phyloP scores from a whole-genome alignment of 805 yeast genomes.

The Candida insectorum region DNA sequence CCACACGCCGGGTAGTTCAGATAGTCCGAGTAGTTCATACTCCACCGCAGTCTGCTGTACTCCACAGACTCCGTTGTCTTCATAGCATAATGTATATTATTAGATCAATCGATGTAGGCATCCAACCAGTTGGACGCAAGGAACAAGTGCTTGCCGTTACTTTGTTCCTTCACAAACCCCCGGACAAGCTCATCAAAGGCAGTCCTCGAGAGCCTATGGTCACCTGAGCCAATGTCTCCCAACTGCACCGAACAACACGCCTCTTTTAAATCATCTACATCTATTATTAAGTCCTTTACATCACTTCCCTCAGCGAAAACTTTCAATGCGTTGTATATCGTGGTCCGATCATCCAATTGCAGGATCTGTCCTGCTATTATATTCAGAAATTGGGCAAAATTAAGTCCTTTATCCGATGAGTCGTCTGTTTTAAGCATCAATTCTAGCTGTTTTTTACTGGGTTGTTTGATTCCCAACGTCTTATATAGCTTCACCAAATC shows the following conservation, averaged over 20 bases:
- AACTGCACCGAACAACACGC: slow-evolving; percentile 45
- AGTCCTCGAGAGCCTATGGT: slow-evolving; percentile 33
- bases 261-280: slow-evolving; percentile 46
- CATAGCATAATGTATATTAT: slow-evolving; percentile 5
- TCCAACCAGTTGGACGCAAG: slow-evolving; percentile 62
- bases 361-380: slow-evolving; percentile 56
- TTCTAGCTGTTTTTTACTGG: slow-evolving; percentile 40
- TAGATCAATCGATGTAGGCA: slow-evolving; percentile 39
- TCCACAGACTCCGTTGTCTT: no score
- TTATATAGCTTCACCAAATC: slow-evolving; percentile 57
- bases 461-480: slow-evolving; percentile 48
- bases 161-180: slow-evolving; percentile 53
- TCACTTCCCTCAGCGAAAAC: slow-evolving; percentile 41
- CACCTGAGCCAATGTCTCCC: slow-evolving; percentile 47
- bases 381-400: slow-evolving; percentile 64
- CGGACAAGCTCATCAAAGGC: slow-evolving; percentile 52
- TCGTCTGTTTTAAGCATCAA: slow-evolving; percentile 43
- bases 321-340: slow-evolving; percentile 55
- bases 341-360: slow-evolving; percentile 49
- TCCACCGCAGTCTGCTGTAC: no score
- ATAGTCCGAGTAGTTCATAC: no score
- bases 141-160: slow-evolving; percentile 58
- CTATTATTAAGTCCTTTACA: slow-evolving; percentile 39
- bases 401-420: slow-evolving; percentile 31
- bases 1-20: no score